phyloP scores from a whole-genome alignment of 2,329 filamentous ascomycete species.

The Colletotrichum eleusines region DNA sequence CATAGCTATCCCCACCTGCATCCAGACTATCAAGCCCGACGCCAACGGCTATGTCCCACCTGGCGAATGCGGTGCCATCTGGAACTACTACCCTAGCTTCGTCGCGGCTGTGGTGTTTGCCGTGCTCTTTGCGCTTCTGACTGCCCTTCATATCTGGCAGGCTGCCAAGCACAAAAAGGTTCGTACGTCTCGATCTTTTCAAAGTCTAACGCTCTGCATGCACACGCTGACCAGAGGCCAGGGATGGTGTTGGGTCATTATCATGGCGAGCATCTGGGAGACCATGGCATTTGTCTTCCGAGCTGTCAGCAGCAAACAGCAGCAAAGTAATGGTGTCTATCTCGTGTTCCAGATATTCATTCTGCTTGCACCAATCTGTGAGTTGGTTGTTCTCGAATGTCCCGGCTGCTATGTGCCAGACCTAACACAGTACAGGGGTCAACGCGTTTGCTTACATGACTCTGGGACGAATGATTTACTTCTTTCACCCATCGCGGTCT shows the following conservation, averaged over 20 bases:
- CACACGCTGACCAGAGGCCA: slow-evolving; percentile 13
- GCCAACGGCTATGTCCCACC: slow-evolving; percentile 51
- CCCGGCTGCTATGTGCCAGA: not conserved
- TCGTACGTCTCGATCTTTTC: slow-evolving; percentile 1
- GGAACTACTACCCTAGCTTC: slow-evolving; percentile 52
- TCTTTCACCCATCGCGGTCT: slow-evolving; percentile 53
- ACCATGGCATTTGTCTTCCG: slow-evolving; percentile 48
- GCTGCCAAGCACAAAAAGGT: slow-evolving; percentile 46
- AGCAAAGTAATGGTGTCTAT: slow-evolving; percentile 45
- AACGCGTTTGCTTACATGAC: slow-evolving; percentile 62
- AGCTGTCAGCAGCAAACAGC: slow-evolving; percentile 46
- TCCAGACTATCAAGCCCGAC: slow-evolving; percentile 51
- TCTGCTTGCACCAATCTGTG: slow-evolving; percentile 48
- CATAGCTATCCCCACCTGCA: slow-evolving; percentile 51
- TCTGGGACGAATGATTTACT: slow-evolving; percentile 59
- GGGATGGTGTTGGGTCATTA: slow-evolving; percentile 53
- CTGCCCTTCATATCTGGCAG: slow-evolving; percentile 43
- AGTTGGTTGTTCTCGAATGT: slow-evolving; percentile 12
- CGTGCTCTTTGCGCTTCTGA: slow-evolving; percentile 46
- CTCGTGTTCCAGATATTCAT: slow-evolving; percentile 48
- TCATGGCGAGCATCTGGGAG: slow-evolving; percentile 52
- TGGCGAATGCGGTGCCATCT: slow-evolving; percentile 48
- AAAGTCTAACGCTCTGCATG: not conserved
- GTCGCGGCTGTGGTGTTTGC: slow-evolving; percentile 48
- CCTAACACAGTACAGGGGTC: slow-evolving; percentile 49